Percentiles rank a stretch among this genome's conserved stretches.
Conservation (phyloP, 2,329 filamentous ascomycete genomes). For the Aspergillus sp. region DNA sequence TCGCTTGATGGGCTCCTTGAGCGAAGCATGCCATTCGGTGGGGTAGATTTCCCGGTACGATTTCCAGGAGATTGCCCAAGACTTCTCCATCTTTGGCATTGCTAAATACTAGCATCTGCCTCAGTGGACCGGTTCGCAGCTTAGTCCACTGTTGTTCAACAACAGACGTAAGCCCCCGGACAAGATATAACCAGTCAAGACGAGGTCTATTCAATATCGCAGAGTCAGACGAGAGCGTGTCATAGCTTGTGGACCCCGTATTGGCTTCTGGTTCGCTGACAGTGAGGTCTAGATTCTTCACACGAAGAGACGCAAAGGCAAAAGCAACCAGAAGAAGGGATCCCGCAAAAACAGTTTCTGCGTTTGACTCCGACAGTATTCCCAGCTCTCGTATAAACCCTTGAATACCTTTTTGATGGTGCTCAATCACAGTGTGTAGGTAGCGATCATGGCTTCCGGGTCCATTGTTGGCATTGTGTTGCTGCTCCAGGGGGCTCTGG, state of each 20-base stretch:
- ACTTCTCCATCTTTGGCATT: not conserved
- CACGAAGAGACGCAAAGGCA: not conserved
- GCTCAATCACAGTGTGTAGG: not conserved
- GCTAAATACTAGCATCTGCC: not conserved
- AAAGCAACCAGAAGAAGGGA: not conserved
- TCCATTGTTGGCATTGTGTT: not conserved
- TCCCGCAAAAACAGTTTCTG: not conserved
- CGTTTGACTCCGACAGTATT: not conserved
- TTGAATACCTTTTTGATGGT: not conserved
- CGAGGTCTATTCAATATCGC: not conserved
- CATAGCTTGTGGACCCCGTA: not conserved
- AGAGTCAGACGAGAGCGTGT: not conserved
- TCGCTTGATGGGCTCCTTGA: not conserved
- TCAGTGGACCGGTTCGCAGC: not conserved
- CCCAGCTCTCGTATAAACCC: not conserved
- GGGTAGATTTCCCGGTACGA: not conserved
- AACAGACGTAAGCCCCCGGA: not conserved
- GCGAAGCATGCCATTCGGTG: not conserved
- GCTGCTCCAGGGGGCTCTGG: too few relatives aligned
- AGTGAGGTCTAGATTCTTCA: not conserved
- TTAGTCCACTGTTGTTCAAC: not conserved
- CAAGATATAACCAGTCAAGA: not conserved
- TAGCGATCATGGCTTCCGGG: not conserved
- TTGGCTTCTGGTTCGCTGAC: not conserved
- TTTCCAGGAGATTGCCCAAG: not conserved